Evolutionary conservation across 306 rosid species (phyloP), one percentile per base, ranked within the genome.

Genomic region (Ormosia semicastrata): DNA sequence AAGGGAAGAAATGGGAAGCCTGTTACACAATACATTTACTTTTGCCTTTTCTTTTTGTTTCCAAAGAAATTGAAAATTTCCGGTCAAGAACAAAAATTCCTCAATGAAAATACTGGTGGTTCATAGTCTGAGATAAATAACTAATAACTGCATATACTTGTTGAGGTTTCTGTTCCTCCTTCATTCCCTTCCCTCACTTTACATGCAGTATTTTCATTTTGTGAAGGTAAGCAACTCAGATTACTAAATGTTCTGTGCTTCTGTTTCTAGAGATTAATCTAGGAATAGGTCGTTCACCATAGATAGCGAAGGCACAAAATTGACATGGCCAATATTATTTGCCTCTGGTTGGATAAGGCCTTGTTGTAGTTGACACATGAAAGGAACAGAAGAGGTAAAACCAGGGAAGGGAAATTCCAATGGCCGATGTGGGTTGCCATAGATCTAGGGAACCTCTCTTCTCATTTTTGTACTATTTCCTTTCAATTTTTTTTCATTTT

Each of bases 401-500:
- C 24, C 65, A 32, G 58, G 44, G 67, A 34, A 17, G 65, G 65
- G 43, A 34, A 57, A 29, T 83, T 87, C 82, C 88, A 67, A 76
- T 86, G 88, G 85, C 82, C 5, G 46, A 76, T 64, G 81, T 78
- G 77, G 66, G 78, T 87, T 91, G 81, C 88, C 89, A 81, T 50
- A 86, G 91, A 89, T 88, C 79, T 74, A 83, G 90, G 92, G 71
- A 88, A 90, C 86, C 41, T 9, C 33, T 58, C 34, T 32, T 15
- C 60, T 63, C 63, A 18, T 68, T 65, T 79, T 47, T 75, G 58
- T 59, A 12, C 56, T 54, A 13, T 80, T 80, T 73, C 63, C 36
- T 24, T 34, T 1, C 18, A 65, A 6, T 60, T 53, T 37, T 50
- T 54, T 36, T 65, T 76, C 78, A 59, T 80, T 86, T 80, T 71